Evolutionary conservation across 257 asterid genomes (phyloP).

Genomic region (Capsicum chinense): DNA sequence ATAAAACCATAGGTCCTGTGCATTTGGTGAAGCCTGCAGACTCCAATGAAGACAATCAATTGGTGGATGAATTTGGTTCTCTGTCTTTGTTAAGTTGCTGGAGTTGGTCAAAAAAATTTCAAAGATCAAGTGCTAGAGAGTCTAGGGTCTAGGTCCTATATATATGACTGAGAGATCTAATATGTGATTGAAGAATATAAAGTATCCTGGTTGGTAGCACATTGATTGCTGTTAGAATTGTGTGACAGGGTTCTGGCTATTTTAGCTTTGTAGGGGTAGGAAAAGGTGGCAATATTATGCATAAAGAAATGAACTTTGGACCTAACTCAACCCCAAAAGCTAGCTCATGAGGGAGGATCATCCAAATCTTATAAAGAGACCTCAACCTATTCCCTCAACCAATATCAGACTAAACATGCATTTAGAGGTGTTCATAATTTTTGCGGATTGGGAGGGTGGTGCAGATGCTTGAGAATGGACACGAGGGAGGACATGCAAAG

Average conservation of each 20-base stretch:
- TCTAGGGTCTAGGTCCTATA: background rate
- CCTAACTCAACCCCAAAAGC: too few relatives aligned
- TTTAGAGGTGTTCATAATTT: background rate
- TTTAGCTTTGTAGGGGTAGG: background rate
- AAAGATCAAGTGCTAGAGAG: background rate
- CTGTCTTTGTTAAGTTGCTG: background rate
- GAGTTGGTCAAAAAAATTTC: background rate
- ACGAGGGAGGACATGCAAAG: background rate
- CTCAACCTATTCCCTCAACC: too few relatives aligned
- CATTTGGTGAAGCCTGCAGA: background rate
- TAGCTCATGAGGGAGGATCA: too few relatives aligned
- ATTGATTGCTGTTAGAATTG: background rate
- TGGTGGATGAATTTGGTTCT: background rate
- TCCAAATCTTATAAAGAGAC: too few relatives aligned
- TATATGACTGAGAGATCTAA: background rate
- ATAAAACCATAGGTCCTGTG: background rate
- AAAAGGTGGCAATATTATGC: background rate
- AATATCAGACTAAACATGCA: background rate
- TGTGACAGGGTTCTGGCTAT: background rate
- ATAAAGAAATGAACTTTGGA: too few relatives aligned
- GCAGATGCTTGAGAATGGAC: background rate
- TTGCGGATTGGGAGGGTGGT: constrained; percentile 10
- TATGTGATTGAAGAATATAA: background rate
- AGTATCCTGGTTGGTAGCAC: background rate
- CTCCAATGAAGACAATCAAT: background rate